Percentiles rank a stretch among this genome's conserved stretches.
Conservation (phyloP, 1,284 basidiomycete genomes). For the Cryptococcus maquisensis region DNA sequence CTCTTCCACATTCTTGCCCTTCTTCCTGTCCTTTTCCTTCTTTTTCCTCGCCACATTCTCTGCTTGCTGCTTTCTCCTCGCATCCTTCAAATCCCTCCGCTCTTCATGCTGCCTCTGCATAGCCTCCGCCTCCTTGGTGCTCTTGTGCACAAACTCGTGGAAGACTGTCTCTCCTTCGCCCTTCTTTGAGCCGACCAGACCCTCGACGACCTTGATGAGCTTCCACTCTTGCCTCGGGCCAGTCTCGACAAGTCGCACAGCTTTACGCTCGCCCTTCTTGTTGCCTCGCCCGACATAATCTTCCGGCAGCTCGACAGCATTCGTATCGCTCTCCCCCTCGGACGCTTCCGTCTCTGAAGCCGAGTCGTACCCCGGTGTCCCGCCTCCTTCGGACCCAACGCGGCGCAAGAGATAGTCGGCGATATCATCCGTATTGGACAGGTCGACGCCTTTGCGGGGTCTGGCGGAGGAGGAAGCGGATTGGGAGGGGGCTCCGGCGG, state of each 20-base stretch:
- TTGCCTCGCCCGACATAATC: conserved; percentile 95
- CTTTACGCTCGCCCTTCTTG: conserved; percentile 81
- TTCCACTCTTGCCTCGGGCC: conserved; percentile 92
- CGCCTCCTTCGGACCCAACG: conserved; percentile 60
- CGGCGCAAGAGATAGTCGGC: conserved; percentile 87
- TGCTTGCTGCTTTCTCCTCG: conserved; percentile 79
- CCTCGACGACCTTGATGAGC: conserved; percentile 91
- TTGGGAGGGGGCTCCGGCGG: conserved; percentile 28
- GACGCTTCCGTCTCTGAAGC: conserved; percentile 58
- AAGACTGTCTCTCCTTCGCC: conserved; percentile 80
- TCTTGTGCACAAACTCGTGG: conserved; percentile 85
- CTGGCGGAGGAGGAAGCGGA: conserved; percentile 29
- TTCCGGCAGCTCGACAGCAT: conserved; percentile 70
- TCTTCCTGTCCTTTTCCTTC: conserved; percentile 22
- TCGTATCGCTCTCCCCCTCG: conserved; percentile 72
- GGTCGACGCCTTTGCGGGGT: conserved; percentile 56
- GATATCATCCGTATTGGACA: conserved; percentile 86
- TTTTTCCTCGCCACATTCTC: conserved; percentile 74
- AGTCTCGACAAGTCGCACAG: conserved; percentile 87
- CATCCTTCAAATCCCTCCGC: conserved; percentile 66
- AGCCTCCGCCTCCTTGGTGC: conserved; percentile 63
- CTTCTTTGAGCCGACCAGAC: conserved; percentile 65
- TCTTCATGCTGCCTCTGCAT: conserved; percentile 70
- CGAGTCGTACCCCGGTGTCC: conserved; percentile 67
- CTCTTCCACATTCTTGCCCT: conserved; percentile 31